Evolutionary conservation across 371 early-diverging fungal genomes (phyloP), one percentile per base, ranked within the genome.

Genomic region (Sporodiniella umbellata): DNA sequence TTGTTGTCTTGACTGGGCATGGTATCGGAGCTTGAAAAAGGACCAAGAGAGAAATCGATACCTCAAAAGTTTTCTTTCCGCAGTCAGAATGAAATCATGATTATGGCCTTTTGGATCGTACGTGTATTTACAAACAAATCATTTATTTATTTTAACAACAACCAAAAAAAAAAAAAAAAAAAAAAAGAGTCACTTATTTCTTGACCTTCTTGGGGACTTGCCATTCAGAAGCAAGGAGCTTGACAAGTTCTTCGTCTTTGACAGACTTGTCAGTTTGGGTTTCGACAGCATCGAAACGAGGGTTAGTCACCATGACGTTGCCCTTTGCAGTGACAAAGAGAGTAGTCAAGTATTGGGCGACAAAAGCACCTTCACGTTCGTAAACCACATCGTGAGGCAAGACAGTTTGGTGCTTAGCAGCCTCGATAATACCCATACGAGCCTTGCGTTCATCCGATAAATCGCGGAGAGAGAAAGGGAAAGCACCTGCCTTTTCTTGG

Each of bases 381-480:
- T 86, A 85, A 61, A 87, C 73, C 24, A 95, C 87, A 26, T 88
- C 85, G 56, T 89, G 94, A 38, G 94, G 84, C 48, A 77, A 74
- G 24, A 94, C 87, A 42, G 94, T 84, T 51, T 81, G 79, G 69
- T 86, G 86, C 80, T 88, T 88, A 58, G 80, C 76, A 72, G 91
- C 93, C 70, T 97, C 98, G 42, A 88, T 70, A 50, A 97, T 81
- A 60, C 96, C 98, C 89, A 95, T 81, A 56, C 94, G 90, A 21
- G 90, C 93, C 76, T 80, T 84, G 64, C 88, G 87, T 72, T 90
- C 90, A 70, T 97, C 96, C 6, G 84, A 86, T 60, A 84, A 64
- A 54, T 78, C 68, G 39, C 94, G 84, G 49, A 92, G 70, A 49
- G 88, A 75, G 83, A 97, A 96, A 44, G 95, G 93, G 83, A 95